phyloP scores from a whole-genome alignment of 2,329 filamentous ascomycete species.

The Ophiostoma angusticollis region DNA sequence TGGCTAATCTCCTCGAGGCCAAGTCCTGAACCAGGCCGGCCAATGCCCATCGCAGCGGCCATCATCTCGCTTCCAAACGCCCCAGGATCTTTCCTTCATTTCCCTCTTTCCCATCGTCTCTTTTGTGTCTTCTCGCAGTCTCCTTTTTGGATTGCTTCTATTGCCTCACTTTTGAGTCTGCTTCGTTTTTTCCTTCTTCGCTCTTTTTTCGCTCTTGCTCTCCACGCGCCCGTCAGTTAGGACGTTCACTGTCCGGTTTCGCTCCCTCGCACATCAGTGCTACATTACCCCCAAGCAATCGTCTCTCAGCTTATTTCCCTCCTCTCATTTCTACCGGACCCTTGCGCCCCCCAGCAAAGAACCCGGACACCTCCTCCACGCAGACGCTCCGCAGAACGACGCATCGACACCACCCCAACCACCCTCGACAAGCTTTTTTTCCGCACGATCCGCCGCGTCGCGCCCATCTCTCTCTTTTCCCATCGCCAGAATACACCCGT shows the following conservation, averaged over 20 bases:
- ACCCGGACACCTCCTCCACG: too few relatives aligned
- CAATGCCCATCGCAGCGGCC: constrained; percentile 1
- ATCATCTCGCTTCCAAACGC: constrained; percentile 2
- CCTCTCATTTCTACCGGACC: constrained; percentile 16
- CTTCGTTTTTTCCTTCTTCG: constrained; percentile 11
- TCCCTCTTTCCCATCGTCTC: background rate
- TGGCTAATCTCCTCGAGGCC: background rate
- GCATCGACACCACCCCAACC: background rate
- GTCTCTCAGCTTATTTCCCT: constrained; percentile 8
- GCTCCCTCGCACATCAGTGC: too few relatives aligned
- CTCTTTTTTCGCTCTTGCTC: background rate
- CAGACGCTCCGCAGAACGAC: background rate
- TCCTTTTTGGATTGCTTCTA: background rate
- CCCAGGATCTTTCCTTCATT: background rate
- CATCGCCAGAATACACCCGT: background rate
- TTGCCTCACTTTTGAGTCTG: constrained; percentile 23
- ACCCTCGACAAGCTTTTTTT: background rate
- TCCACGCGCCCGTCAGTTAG: background rate
- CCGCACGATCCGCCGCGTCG: constrained; percentile 2
- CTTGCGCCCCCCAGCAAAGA: too few relatives aligned
- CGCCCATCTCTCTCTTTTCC: constrained; percentile 2
- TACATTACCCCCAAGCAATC: too few relatives aligned
- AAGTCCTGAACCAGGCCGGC: background rate
- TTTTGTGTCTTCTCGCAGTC: constrained; percentile 2
- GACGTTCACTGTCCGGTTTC: too few relatives aligned